Evolutionary conservation across 768 basidiomycete species (phyloP).

Genomic region (Macrolepiota fuliginosa): DNA sequence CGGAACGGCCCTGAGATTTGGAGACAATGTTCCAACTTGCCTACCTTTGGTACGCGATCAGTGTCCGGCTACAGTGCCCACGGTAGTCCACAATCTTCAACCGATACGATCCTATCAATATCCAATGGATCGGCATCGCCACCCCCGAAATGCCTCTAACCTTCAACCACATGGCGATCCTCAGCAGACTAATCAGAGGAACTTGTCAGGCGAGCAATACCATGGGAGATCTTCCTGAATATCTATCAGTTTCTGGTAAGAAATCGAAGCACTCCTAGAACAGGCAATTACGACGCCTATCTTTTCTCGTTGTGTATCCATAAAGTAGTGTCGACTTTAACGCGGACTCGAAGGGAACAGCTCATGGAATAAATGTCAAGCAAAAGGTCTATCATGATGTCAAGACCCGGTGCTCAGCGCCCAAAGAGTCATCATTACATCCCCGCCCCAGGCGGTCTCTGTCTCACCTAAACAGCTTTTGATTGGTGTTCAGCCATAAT

Average conservation of each 20-base stretch:
- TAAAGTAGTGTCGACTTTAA: background rate
- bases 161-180: background rate
- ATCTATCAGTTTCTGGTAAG: background rate
- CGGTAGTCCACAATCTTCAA: background rate
- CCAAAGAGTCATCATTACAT: background rate
- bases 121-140: background rate
- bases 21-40: background rate
- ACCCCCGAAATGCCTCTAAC: background rate
- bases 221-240: slow-evolving; percentile 1
- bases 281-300: background rate
- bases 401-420: background rate
- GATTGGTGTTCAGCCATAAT: background rate
- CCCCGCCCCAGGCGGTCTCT: background rate
- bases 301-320: background rate
- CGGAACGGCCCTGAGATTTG: background rate
- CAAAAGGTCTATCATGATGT: too few relatives aligned
- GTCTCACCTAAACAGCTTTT: background rate
- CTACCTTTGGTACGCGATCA: background rate
- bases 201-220: background rate
- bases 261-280: background rate
- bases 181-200: background rate
- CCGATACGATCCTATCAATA: background rate
- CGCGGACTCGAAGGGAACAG: too few relatives aligned
- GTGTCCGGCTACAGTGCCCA: background rate
- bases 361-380: too few relatives aligned